Conservation (phyloP, 495 filamentous ascomycete species). For the Penicillium atrosanguineum region DNA sequence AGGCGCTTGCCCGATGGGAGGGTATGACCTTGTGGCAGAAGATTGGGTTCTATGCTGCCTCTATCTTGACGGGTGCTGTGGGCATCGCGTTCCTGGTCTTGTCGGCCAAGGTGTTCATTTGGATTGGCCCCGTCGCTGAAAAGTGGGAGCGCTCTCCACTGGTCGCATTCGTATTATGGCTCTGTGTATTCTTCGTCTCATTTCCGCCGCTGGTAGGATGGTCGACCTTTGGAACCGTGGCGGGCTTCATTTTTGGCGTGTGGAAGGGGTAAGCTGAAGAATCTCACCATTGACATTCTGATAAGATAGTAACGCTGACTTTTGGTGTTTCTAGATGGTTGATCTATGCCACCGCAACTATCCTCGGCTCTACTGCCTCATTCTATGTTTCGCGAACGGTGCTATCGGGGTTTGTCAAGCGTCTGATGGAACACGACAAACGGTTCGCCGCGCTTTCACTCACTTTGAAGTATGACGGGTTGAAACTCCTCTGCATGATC, state of each 20-base stretch:
- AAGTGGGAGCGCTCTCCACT: slow-evolving; percentile 65
- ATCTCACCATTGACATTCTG: not conserved
- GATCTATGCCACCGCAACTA: slow-evolving; percentile 73
- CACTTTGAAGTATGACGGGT: slow-evolving; percentile 74
- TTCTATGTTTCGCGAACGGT: slow-evolving; percentile 79
- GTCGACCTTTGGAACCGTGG: slow-evolving; percentile 77
- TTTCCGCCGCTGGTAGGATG: slow-evolving; percentile 94
- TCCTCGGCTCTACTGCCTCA: slow-evolving; percentile 70
- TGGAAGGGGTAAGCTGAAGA: slow-evolving; percentile 63
- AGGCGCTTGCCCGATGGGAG: slow-evolving; percentile 40
- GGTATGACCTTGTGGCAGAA: slow-evolving; percentile 61
- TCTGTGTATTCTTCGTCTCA: slow-evolving; percentile 69
- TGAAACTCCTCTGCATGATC: slow-evolving; percentile 90
- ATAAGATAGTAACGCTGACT: slow-evolving; percentile 1
- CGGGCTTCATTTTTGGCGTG: slow-evolving; percentile 93
- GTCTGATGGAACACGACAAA: slow-evolving; percentile 76
- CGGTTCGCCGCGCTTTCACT: slow-evolving; percentile 69
- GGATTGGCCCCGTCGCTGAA: slow-evolving; percentile 65
- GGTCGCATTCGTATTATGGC: slow-evolving; percentile 80
- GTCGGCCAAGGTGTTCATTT: slow-evolving; percentile 71
- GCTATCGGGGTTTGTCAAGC: slow-evolving; percentile 71
- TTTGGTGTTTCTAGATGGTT: slow-evolving; percentile 58
- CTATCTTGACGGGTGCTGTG: slow-evolving; percentile 48
- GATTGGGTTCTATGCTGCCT: slow-evolving; percentile 51
- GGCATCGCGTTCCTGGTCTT: slow-evolving; percentile 69